A percentile compares a stretch with the other conserved stretches of the same genome.
Conservation (phyloP, 2,329 filamentous ascomycete genomes). For the Talaromyces amestolkiae region DNA sequence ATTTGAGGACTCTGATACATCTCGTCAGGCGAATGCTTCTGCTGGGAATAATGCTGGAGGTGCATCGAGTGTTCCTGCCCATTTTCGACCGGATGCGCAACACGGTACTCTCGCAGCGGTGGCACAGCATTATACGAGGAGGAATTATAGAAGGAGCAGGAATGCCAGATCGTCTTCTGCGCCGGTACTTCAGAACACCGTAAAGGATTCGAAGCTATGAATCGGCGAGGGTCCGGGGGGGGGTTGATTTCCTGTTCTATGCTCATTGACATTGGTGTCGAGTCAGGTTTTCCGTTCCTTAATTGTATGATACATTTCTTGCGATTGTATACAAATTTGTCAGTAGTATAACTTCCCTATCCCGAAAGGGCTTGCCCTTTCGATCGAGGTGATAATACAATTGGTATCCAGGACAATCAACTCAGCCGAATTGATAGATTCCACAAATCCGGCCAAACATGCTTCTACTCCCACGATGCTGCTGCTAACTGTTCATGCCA, state of each 20-base stretch:
- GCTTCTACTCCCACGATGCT: too few species aligned
- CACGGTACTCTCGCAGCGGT: background rate
- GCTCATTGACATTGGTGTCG: background rate
- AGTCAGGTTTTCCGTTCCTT: background rate
- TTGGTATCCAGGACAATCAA: too few species aligned
- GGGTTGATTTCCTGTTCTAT: background rate
- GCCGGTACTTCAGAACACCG: background rate
- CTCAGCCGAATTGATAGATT: too few species aligned
- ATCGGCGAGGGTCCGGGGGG: background rate
- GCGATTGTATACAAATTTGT: background rate
- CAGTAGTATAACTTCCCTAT: background rate
- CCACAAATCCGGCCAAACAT: too few species aligned
- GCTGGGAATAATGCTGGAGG: background rate
- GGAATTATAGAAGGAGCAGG: background rate
- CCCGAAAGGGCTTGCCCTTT: background rate
- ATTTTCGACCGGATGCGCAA: background rate
- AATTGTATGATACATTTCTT: background rate
- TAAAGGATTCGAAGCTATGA: background rate
- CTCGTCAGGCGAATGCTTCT: background rate
- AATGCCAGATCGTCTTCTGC: conserved; percentile 7
- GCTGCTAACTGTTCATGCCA: too few species aligned
- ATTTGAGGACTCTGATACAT: background rate
- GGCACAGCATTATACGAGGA: conserved; percentile 4
- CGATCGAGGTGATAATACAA: background rate
- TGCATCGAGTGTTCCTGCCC: background rate